Percentiles rank a stretch among this genome's conserved stretches.
Conservation (phyloP, 148 eudicot genomes). For the Camellia lanceoleosa region DNA sequence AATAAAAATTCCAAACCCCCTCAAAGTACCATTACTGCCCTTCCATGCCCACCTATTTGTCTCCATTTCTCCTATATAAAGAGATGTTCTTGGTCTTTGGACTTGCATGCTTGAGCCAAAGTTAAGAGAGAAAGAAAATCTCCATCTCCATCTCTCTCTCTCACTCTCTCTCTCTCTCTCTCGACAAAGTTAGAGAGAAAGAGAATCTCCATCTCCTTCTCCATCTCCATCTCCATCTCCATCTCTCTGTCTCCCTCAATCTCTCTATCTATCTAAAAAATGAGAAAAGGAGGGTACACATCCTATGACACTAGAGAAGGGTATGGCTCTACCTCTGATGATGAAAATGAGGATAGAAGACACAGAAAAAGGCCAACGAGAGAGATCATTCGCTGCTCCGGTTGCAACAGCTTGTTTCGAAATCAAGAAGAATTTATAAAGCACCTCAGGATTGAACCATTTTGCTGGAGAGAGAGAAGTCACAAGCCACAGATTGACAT, state of each 20-base stretch:
- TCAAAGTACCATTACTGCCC: not conserved
- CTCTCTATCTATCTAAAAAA: not conserved
- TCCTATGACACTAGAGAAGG: not conserved
- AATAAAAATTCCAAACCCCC: not conserved
- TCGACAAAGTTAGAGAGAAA: too few species aligned
- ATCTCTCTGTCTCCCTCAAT: not conserved
- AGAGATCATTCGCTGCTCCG: not conserved
- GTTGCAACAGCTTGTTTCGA: not conserved
- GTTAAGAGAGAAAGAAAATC: not conserved
- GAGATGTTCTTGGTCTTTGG: too few species aligned
- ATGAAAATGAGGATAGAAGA: too few species aligned
- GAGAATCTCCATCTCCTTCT: too few species aligned
- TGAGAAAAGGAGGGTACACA: not conserved
- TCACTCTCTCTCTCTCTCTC: not conserved
- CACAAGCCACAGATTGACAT: not conserved
- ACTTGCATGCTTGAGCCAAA: not conserved
- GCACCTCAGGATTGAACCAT: not conserved
- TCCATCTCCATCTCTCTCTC: not conserved
- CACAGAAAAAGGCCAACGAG: too few species aligned
- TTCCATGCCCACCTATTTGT: not conserved
- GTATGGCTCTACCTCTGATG: not conserved
- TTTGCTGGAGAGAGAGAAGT: not conserved
- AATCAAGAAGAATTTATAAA: not conserved
- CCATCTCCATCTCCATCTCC: not conserved
- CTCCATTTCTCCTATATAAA: not conserved